Base-by-base conservation (phyloP, 2,329 filamentous ascomycete genomes). In the Arachnopeziza araneosa region DNA sequence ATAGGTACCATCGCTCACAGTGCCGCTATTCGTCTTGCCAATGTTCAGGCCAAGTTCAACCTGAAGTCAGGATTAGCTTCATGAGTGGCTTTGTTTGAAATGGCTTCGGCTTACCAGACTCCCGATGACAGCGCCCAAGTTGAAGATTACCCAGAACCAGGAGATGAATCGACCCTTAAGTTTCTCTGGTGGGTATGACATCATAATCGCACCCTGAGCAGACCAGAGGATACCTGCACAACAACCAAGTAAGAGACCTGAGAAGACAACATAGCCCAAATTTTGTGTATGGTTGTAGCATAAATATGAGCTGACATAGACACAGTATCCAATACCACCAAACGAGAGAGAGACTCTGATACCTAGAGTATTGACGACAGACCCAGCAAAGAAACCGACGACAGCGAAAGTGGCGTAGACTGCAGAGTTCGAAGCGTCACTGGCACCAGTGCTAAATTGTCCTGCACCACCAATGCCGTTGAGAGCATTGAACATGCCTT, bases 141-240 rank as follows among this genome's bases (percentile, higher is more conserved):
- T 96, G 81, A 96, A 97, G 70, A 97, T 96, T 73, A 92, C 86
- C 93, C 93, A 96, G 77, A 96, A 96, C 78, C 86, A 87, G 62
- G 89, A 89, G 73, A 96, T 96, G 74, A 92, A 96, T 61, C 87
- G 86, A 52, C 93, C 93, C 80, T 96, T 96, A 65, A 85, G 83
- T 36, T 84, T 75, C 76, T 96, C 93, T 22, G 83, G 79, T 1
- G 92, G 92, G 73, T 96, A 96, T 50, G 89, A 86, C 85, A 96
- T 93, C 88, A 93, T 93, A 70, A 93, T 90, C 61, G 89, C 86
- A 61, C 90, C 90, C 75, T 93, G 90, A 0, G 88, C 90, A 36
- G 87, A 88, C 90, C 90, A 95, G 48, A 95, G 79, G 49, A 93
- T 79, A 71, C 88, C 90, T 53, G 90, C 90, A 71, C 89, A 93